A percentile compares a stretch with the other conserved stretches of the same genome.
phyloP scores from a whole-genome alignment of 768 basidiomycete species.

The Kwoniella heveanensis region DNA sequence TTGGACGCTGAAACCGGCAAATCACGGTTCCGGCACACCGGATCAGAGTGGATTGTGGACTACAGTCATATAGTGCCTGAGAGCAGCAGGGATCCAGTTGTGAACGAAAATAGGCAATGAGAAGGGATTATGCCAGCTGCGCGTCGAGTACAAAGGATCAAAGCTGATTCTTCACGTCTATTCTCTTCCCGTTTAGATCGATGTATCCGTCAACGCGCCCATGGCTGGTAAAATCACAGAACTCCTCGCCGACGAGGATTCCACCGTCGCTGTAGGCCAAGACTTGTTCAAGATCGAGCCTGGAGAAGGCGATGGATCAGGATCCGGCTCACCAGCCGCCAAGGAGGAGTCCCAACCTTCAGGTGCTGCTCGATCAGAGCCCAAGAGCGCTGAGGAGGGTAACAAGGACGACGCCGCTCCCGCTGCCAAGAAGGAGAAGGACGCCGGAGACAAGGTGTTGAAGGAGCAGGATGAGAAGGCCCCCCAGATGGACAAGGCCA shows the following conservation, averaged over 20 bases:
- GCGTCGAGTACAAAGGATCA: too few species aligned
- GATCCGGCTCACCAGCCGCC: constrained; percentile 23
- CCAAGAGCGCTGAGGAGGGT: constrained; percentile 47
- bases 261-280: constrained; percentile 91
- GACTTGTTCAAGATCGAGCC: constrained; percentile 89
- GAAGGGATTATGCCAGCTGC: too few species aligned
- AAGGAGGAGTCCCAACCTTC: constrained; percentile 29
- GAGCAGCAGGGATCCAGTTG: too few species aligned
- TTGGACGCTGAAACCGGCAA: too few species aligned
- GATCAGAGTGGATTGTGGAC: too few species aligned
- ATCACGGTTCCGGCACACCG: not conserved
- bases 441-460: constrained; percentile 42
- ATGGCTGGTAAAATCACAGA: constrained; percentile 82
- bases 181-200: too few species aligned
- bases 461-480: constrained; percentile 45
- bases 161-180: too few species aligned
- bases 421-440: constrained; percentile 47
- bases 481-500: constrained; percentile 38
- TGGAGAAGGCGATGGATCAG: constrained; percentile 64
- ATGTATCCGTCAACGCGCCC: constrained; percentile 94
- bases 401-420: constrained; percentile 51
- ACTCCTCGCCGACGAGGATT: constrained; percentile 83
- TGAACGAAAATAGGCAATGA: too few species aligned
- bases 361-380: constrained; percentile 46
- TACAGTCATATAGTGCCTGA: too few species aligned